Conservation (phyloP, 108 stramenopile species). For the Nitzschia putrida region DNA sequence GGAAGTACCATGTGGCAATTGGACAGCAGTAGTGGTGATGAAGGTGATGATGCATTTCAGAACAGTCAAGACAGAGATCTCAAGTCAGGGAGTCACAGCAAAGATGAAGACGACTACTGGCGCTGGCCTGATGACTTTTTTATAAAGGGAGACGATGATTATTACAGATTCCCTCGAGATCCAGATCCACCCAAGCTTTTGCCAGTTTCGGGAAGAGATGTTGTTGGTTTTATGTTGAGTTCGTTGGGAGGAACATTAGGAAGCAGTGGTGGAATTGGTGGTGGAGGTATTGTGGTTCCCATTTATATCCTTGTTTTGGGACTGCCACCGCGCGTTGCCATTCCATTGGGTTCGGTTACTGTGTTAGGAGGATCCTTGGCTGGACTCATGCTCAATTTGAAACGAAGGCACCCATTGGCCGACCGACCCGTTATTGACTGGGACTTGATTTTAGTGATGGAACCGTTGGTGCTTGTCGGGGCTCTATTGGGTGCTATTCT, state of each 20-base stretch:
- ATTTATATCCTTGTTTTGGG: conserved; percentile 89
- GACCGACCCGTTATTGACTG: conserved; percentile 93
- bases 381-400: conserved; percentile 77
- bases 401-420: conserved; percentile 86
- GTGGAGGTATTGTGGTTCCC: conserved; percentile 87
- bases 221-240: conserved; percentile 73
- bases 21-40: too few relatives aligned
- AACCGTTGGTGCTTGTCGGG: conserved; percentile 91
- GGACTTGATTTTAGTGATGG: conserved; percentile 96
- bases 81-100: conserved; percentile 13
- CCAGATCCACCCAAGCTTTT: conserved; percentile 32
- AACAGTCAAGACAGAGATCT: conserved; percentile 17
- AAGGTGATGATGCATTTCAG: background rate
- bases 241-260: conserved; percentile 88
- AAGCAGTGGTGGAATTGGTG: conserved; percentile 92
- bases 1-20: too few relatives aligned
- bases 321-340: conserved; percentile 86
- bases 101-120: conserved; percentile 34
- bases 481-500: conserved; percentile 88
- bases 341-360: conserved; percentile 90
- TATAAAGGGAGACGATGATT: conserved; percentile 33
- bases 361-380: conserved; percentile 90
- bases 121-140: conserved; percentile 36
- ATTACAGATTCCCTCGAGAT: conserved; percentile 28
- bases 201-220: conserved; percentile 59